Base-by-base conservation (phyloP, 495 filamentous ascomycete species). In the Choiromyces venosus region DNA sequence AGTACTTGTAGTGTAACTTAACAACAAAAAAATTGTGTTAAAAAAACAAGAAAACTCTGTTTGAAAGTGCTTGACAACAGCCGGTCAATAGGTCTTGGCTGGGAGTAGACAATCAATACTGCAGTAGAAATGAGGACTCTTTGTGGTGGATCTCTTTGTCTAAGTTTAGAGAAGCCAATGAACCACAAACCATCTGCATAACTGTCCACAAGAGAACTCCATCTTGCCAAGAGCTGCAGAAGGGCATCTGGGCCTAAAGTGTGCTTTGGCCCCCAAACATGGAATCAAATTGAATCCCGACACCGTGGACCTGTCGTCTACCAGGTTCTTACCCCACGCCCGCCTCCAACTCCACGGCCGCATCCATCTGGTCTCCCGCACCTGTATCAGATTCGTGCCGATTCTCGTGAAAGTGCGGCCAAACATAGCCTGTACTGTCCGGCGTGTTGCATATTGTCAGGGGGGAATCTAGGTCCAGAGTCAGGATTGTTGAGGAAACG, bases 321-420 rank as follows among this genome's bases (percentile, higher is more conserved):
- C 75, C 70, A 77, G 75, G 75, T 77, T 75, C 68, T 68, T 69
- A 77, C 73, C 74, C 75, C 75, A 77, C 74, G 74, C 74, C 70
- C 69, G 40, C 69, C 66, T 67, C 68, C 69, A 77, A 77, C 70
- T 61, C 56, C 42, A 77, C 75, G 75, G 74, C 74, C 77, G 69
- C 74, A 77, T 77, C 73, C 71, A 72, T 76, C 70, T 77, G 37
- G 75, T 39, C 56, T 77, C 75, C 75, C 75, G 75, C 37, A 61
- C 25, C 25, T 61, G 52, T 61, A 5, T 29, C 52, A 61, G 52
- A 61, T 61, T 61, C 25, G 52, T 61, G 52, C 25, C 25, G 25
- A 61, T 61, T 61, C 52, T 61, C 25, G 52, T 61, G 52, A 33
- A 61, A 18, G 52, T 33, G 52, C 52, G 12, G 25, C 52, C 52